phyloP scores from a whole-genome alignment of 768 basidiomycete genomes.

The Calocera cornea region DNA sequence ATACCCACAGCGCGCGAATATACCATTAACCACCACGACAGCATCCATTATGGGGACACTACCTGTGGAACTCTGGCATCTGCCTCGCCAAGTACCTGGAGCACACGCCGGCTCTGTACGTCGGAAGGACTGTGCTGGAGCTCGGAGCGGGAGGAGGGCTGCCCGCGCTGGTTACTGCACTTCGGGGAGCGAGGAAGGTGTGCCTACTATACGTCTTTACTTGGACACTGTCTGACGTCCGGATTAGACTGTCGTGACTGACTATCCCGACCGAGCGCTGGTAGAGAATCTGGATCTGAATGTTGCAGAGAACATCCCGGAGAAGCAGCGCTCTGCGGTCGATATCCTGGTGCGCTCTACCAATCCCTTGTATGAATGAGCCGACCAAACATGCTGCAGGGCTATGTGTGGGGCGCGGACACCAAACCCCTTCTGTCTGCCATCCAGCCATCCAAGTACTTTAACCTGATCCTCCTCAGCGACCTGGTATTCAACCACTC shows the following conservation, averaged over 20 bases:
- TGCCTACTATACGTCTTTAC: constrained; percentile 11
- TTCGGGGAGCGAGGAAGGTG: constrained; percentile 58
- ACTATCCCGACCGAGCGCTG: constrained; percentile 74
- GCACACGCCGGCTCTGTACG: constrained; percentile 34
- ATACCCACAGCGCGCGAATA: constrained; percentile 8
- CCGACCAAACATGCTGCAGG: constrained; percentile 27
- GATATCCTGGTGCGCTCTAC: constrained; percentile 28
- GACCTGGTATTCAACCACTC: constrained; percentile 94
- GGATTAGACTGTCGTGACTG: constrained; percentile 65
- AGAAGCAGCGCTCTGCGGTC: constrained; percentile 14
- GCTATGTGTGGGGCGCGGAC: constrained; percentile 70
- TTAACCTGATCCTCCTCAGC: constrained; percentile 75
- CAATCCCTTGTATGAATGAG: constrained; percentile 14
- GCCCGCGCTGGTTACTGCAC: constrained; percentile 61
- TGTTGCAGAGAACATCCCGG: constrained; percentile 40
- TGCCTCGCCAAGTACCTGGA: constrained; percentile 61
- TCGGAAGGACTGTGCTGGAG: constrained; percentile 50
- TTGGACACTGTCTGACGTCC: not conserved
- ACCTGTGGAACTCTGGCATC: constrained; percentile 75
- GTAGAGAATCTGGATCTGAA: constrained; percentile 66
- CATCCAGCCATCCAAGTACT: constrained; percentile 26
- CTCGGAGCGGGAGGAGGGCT: constrained; percentile 89
- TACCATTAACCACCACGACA: not conserved
- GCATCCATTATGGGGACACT: constrained; percentile 72
- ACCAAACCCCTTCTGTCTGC: constrained; percentile 33